phyloP scores from a whole-genome alignment of 78 protist genomes.

The Monosiga brevicollis region DNA sequence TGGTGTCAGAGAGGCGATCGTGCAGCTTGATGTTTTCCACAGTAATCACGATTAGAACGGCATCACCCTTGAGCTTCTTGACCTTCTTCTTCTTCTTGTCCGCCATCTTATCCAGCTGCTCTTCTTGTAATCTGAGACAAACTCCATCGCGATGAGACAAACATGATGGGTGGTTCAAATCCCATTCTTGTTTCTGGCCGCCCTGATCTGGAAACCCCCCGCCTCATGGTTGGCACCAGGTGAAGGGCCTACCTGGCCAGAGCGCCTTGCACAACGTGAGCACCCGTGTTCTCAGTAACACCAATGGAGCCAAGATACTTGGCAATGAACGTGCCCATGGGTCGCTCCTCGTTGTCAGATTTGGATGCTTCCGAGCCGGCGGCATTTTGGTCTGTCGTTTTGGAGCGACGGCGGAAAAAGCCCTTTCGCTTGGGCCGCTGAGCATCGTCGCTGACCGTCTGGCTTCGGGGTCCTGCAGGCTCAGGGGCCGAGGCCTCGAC shows the following conservation, averaged over 20 bases:
- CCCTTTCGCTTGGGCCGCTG: no score
- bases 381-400: no score
- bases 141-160: neutral
- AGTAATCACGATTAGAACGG: neutral
- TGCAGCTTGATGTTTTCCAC: neutral
- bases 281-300: neutral
- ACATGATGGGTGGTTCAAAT: no score
- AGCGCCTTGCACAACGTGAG: neutral
- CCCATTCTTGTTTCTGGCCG: no score
- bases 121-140: neutral
- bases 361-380: no score
- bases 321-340: neutral
- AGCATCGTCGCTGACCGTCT: no score
- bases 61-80: neutral
- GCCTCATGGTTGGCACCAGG: no score
- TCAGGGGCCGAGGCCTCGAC: no score
- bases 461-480: no score
- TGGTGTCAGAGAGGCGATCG: neutral
- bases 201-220: no score
- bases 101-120: neutral
- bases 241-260: neutral
- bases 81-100: neutral
- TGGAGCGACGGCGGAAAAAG: no score
- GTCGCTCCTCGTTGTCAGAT: neutral
- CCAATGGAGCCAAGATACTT: neutral